These are phyloP conservation scores for Phytophthora chlamydospora DNA, from an alignment of 352 stramenopile genomes.

Conservation along the genomic window DNA sequence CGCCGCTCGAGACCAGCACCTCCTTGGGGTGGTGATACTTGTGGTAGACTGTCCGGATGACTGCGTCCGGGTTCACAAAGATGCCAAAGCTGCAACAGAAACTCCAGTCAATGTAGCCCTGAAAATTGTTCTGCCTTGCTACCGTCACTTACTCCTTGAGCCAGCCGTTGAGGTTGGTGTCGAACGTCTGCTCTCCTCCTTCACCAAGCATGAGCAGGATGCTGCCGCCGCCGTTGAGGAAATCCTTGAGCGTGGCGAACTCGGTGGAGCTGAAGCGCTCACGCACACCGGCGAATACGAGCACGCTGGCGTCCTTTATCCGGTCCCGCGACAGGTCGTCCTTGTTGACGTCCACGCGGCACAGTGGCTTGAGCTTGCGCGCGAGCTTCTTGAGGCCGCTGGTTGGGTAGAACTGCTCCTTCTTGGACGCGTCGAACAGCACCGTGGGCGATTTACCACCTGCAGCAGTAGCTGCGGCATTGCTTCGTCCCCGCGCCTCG, in stretches of 20 bases:
- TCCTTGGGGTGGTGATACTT: slow-evolving; percentile 98
- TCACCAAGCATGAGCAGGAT: slow-evolving; percentile 92
- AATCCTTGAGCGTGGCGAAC: slow-evolving; percentile 91
- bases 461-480: too few relatives aligned
- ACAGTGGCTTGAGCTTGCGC: slow-evolving; percentile 86
- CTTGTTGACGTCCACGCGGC: slow-evolving; percentile 95
- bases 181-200: slow-evolving; percentile 88
- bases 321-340: slow-evolving; percentile 90
- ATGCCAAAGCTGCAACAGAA: slow-evolving; percentile 74
- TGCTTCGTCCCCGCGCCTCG: slow-evolving; percentile 8
- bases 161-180: slow-evolving; percentile 96
- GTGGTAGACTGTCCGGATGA: slow-evolving; percentile 95
- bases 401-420: slow-evolving; percentile 92
- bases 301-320: slow-evolving; percentile 86
- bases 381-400: slow-evolving; percentile 95
- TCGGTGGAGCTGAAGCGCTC: slow-evolving; percentile 91
- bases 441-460: slow-evolving; percentile 41
- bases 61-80: slow-evolving; percentile 85
- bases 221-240: slow-evolving; percentile 87
- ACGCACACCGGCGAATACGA: slow-evolving; percentile 91
- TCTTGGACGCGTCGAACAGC: slow-evolving; percentile 94
- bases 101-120: not conserved
- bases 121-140: not conserved
- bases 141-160: slow-evolving; percentile 84
- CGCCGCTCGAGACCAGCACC: slow-evolving; percentile 93